These are phyloP conservation scores for Dryadomyces quercus-mongolicae DNA, from an alignment of 2,329 filamentous ascomycete species.

Conservation along the genomic window DNA sequence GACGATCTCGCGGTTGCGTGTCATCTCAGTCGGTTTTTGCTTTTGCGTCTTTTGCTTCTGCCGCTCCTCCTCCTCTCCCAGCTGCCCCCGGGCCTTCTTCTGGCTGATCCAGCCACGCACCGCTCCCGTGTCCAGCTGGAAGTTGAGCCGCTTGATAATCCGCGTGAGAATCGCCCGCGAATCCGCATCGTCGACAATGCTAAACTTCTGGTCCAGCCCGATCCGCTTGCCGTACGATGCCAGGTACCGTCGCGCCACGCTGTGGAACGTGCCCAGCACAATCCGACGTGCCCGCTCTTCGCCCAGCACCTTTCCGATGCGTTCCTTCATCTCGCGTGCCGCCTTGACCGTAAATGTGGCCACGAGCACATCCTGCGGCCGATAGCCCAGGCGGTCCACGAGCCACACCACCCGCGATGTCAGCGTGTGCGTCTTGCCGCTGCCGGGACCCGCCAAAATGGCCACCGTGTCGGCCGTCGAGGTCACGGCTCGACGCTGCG, in stretches of 20 bases:
- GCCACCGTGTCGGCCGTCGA: slow-evolving; percentile 44
- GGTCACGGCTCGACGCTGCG: slow-evolving; percentile 43
- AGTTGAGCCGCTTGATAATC: slow-evolving; percentile 63
- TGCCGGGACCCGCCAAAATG: slow-evolving; percentile 56
- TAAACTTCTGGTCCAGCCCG: slow-evolving; percentile 71
- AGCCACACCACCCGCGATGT: slow-evolving; percentile 88
- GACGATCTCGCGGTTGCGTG: slow-evolving; percentile 40
- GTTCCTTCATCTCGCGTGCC: slow-evolving; percentile 81
- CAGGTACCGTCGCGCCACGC: slow-evolving; percentile 76
- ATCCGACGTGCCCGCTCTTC: slow-evolving; percentile 62
- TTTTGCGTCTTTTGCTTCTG: slow-evolving; percentile 20
- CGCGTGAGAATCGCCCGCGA: slow-evolving; percentile 67
- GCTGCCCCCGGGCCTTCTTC: slow-evolving; percentile 45
- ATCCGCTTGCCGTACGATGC: slow-evolving; percentile 75
- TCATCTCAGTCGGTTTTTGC: slow-evolving; percentile 1
- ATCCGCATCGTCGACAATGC: slow-evolving; percentile 79
- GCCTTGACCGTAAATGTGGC: slow-evolving; percentile 97
- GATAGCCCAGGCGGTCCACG: slow-evolving; percentile 56
- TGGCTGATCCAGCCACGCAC: slow-evolving; percentile 69
- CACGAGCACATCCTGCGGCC: slow-evolving; percentile 81
- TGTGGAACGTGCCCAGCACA: slow-evolving; percentile 89
- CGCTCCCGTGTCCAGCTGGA: slow-evolving; percentile 53
- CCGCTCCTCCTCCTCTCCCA: slow-evolving; percentile 7
- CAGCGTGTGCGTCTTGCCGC: slow-evolving; percentile 89
- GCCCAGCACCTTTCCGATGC: slow-evolving; percentile 72